Evolutionary conservation across 2,329 filamentous ascomycete species (phyloP).

Genomic region (Rhynchosporium secalis): DNA sequence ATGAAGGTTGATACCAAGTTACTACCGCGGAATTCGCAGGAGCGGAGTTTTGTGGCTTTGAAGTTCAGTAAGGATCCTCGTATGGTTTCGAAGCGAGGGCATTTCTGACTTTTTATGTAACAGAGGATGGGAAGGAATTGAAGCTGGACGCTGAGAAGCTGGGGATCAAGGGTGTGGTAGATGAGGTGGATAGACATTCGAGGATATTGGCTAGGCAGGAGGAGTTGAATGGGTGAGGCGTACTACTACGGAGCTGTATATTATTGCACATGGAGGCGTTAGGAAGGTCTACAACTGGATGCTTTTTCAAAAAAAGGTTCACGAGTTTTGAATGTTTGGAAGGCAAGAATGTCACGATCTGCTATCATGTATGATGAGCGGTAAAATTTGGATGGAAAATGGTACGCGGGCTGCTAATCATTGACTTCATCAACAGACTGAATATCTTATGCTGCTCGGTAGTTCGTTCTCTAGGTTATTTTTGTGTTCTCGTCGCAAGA

Average conservation of each 20-base stretch:
- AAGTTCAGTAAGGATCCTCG: conserved; percentile 74
- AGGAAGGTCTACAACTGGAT: conserved; percentile 10
- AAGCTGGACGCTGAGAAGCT: conserved; percentile 77
- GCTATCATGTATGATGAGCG: no score
- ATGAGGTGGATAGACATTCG: conserved; percentile 89
- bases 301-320: neutral
- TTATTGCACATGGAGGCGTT: conserved; percentile 37
- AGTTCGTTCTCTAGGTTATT: conserved; percentile 12
- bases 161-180: conserved; percentile 81
- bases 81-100: neutral
- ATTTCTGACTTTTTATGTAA: conserved; percentile 10
- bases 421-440: neutral
- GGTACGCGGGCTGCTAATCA: no score
- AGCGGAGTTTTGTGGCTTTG: conserved; percentile 68
- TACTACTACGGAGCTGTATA: conserved; percentile 15
- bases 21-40: conserved; percentile 67
- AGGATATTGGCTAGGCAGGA: conserved; percentile 78
- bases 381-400: neutral
- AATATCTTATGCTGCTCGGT: neutral
- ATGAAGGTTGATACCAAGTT: conserved; percentile 79
- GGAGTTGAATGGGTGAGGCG: conserved; percentile 59
- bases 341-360: no score
- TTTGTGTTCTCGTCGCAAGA: conserved; percentile 9
- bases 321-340: no score
- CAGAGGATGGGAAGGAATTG: conserved; percentile 93